Evolutionary conservation across 208 protist genomes (phyloP).

Genomic region (Wallacemonas collosoma): DNA sequence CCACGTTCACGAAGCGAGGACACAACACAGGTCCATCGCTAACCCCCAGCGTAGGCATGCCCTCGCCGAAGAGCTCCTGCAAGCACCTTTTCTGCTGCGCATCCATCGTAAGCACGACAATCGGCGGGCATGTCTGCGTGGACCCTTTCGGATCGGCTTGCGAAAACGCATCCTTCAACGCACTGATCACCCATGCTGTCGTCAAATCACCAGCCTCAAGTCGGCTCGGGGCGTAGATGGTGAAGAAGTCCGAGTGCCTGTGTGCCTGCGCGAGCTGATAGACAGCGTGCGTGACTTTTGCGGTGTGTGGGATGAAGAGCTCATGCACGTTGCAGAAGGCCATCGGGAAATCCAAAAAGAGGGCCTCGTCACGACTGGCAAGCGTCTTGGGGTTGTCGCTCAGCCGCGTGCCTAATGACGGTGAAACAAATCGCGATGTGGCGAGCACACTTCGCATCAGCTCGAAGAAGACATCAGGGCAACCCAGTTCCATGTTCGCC

Average conservation of each 20-base stretch:
- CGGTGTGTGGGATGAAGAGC: constrained; percentile 71
- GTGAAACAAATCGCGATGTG: background rate
- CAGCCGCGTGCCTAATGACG: background rate
- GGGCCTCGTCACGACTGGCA: constrained; percentile 24
- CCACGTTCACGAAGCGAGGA: constrained; percentile 18
- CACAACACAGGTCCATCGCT: constrained; percentile 21
- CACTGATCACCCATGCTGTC: constrained; percentile 43
- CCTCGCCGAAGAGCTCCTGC: constrained; percentile 40
- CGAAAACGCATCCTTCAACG: constrained; percentile 27
- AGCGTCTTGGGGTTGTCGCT: background rate
- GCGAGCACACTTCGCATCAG: constrained; percentile 31
- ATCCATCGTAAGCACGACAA: constrained; percentile 73
- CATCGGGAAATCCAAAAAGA: constrained; percentile 47
- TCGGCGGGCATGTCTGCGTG: constrained; percentile 36
- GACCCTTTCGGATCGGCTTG: background rate
- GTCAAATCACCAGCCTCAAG: constrained; percentile 73
- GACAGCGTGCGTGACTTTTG: constrained; percentile 49
- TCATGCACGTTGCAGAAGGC: constrained; percentile 71
- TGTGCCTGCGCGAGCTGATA: constrained; percentile 71
- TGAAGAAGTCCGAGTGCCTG: constrained; percentile 64
- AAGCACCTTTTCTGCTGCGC: constrained; percentile 54
- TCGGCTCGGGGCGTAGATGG: constrained; percentile 59
- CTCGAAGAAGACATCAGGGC: constrained; percentile 32
- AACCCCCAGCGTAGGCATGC: constrained; percentile 10
- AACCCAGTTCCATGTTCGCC: constrained; percentile 70